phyloP scores from a whole-genome alignment of 139 green algal genomes.

The Dunaliella primolecta region DNA sequence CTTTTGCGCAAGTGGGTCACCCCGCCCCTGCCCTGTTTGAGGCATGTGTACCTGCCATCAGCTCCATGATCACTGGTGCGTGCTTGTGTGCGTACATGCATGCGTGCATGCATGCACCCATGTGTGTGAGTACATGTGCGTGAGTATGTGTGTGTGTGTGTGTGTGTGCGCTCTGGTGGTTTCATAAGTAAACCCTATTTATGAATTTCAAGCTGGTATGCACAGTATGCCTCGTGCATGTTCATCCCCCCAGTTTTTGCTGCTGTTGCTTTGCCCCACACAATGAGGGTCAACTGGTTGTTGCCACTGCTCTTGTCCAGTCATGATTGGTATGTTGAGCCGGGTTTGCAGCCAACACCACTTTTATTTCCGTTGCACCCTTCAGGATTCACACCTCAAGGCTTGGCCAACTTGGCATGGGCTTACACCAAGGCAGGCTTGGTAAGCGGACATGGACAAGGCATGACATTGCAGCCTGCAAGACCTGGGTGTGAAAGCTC shows the following conservation, averaged over 20 bases:
- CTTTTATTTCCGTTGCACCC: no score
- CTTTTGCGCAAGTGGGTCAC: neutral
- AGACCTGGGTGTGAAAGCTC: no score
- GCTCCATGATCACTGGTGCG: neutral
- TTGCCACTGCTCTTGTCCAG: no score
- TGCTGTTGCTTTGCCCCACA: neutral
- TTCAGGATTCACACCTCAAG: neutral
- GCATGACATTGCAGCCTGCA: neutral
- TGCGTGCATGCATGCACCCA: neutral
- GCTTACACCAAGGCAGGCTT: neutral
- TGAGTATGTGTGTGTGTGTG: neutral
- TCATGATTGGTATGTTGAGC: no score
- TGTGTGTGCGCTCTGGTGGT: neutral
- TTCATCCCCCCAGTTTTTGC: neutral
- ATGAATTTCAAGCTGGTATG: neutral
- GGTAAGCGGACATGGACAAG: neutral
- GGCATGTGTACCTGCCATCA: neutral
- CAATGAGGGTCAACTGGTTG: no score
- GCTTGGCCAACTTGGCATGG: neutral
- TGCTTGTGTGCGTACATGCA: neutral
- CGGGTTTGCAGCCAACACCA: no score
- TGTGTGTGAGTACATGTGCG: slow-evolving; percentile 2
- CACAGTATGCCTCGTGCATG: neutral
- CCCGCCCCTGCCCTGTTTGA: neutral
- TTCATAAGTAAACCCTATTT: neutral